Percentiles rank a stretch among this genome's conserved stretches.
Evolutionary conservation across 331 rosid species (phyloP).

Genomic region (Cydonia oblonga): DNA sequence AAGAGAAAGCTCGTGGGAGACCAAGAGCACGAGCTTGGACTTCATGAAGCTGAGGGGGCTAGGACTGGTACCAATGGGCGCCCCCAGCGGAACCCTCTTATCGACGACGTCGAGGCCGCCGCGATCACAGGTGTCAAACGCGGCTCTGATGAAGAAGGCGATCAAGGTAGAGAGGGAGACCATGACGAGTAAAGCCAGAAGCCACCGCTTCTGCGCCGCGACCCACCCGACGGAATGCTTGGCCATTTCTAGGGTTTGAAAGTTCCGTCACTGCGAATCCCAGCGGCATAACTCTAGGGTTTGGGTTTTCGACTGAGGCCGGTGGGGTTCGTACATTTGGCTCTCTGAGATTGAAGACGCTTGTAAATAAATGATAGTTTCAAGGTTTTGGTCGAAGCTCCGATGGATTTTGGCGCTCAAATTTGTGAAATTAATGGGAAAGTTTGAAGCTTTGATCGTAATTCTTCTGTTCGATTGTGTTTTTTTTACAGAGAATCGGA

Average conservation of each 20-base stretch:
- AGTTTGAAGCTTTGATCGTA: neutral
- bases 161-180: slow-evolving; percentile 30
- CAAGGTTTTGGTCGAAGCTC: neutral
- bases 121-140: slow-evolving; percentile 36
- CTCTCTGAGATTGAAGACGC: neutral
- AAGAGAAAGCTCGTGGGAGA: slow-evolving; percentile 32
- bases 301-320: neutral
- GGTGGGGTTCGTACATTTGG: slow-evolving; percentile 21
- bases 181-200: slow-evolving; percentile 28
- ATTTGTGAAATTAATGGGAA: neutral
- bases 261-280: neutral
- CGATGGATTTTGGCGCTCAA: neutral
- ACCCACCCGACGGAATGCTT: slow-evolving; percentile 32
- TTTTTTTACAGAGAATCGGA: neutral
- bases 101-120: slow-evolving; percentile 14
- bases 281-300: slow-evolving; percentile 13
- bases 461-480: neutral
- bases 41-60: slow-evolving; percentile 30
- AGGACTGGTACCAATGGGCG: slow-evolving; percentile 6
- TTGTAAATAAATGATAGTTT: neutral
- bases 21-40: slow-evolving; percentile 26
- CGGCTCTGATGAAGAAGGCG: slow-evolving; percentile 36
- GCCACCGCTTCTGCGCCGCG: slow-evolving; percentile 32
- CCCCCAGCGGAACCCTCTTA: slow-evolving; percentile 11
- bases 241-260: slow-evolving; percentile 18